Evolutionary conservation across 169 alveolate species (phyloP).

Genomic region (Plasmodium chabaudi): DNA sequence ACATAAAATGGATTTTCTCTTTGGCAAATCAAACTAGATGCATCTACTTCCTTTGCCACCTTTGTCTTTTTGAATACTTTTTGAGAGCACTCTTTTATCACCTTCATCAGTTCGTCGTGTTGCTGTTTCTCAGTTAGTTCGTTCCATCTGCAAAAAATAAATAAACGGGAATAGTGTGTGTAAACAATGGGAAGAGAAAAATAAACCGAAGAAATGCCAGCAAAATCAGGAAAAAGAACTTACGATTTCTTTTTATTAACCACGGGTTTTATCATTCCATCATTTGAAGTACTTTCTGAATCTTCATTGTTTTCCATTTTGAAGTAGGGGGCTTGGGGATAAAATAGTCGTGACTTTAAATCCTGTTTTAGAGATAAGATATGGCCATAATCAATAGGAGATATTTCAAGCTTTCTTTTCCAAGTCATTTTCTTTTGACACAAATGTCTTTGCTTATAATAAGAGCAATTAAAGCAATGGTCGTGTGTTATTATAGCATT

Average conservation of each 20-base stretch:
- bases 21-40: constrained; percentile 95
- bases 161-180: not conserved
- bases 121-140: constrained; percentile 89
- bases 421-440: constrained; percentile 93
- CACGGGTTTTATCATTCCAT: not conserved
- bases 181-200: not conserved
- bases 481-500: constrained; percentile 96
- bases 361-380: constrained; percentile 80
- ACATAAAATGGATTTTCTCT: constrained; percentile 99
- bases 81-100: constrained; percentile 91
- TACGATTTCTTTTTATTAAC: constrained; percentile 64
- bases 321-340: constrained; percentile 58
- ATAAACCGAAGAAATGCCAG: not conserved
- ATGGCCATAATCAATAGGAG: constrained; percentile 88
- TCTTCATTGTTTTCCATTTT: constrained; percentile 58
- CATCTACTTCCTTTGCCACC: constrained; percentile 82
- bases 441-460: constrained; percentile 90
- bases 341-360: constrained; percentile 78
- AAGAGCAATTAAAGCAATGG: constrained; percentile 96
- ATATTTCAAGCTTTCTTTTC: constrained; percentile 96
- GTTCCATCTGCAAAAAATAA: constrained; percentile 77
- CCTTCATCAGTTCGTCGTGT: constrained; percentile 89
- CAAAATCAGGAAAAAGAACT: not conserved
- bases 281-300: constrained; percentile 41
- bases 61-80: constrained; percentile 80